Evolutionary conservation across 768 basidiomycete genomes (phyloP).

Genomic region (Rhizopogon vulgaris): DNA sequence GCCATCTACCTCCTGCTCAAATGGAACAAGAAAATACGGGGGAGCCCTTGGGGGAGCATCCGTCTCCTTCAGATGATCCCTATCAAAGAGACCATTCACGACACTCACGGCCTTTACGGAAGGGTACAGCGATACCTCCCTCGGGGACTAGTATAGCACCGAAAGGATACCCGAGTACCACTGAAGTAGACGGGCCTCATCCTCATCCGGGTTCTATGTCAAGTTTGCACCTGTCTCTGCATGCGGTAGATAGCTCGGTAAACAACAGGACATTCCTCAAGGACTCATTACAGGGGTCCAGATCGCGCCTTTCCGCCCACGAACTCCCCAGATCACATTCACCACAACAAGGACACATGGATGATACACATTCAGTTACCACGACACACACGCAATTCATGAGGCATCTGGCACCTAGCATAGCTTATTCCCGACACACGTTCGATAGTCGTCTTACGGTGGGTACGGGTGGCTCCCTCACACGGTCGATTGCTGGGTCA

Average conservation of each 20-base stretch:
- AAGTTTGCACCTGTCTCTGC: neutral
- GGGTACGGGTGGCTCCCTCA: neutral
- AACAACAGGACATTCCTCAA: neutral
- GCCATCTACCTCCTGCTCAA: neutral
- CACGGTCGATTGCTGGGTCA: neutral
- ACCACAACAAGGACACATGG: neutral
- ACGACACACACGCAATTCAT: neutral
- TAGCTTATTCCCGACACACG: neutral
- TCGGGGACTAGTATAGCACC: neutral
- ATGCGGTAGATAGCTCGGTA: neutral
- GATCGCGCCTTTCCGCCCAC: neutral
- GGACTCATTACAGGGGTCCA: neutral
- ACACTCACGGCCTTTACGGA: neutral
- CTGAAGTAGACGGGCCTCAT: neutral
- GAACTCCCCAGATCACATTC: neutral
- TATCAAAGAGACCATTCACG: neutral
- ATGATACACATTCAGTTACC: neutral
- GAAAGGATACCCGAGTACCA: neutral
- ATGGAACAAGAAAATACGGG: neutral
- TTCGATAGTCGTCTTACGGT: neutral
- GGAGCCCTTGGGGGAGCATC: neutral
- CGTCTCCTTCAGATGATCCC: slow-evolving; percentile 2
- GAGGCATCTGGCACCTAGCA: neutral
- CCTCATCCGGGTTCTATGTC: neutral
- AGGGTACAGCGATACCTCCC: neutral